phyloP scores from a whole-genome alignment of 768 basidiomycete species.

The Kwoniella dendrophila region DNA sequence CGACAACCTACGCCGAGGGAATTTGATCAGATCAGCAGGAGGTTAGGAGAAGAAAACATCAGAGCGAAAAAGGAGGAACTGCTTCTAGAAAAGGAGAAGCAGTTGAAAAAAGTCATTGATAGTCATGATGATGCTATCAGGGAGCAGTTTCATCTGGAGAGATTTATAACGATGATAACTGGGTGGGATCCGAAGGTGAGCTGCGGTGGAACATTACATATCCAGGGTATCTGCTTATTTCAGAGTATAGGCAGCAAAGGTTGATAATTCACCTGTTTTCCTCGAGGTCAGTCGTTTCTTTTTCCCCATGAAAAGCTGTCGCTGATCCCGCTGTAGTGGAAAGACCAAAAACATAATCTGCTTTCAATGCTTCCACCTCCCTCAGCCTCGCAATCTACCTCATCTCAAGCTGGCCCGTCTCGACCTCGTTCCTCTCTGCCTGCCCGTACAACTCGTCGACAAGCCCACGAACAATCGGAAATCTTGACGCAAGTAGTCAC shows the following conservation, averaged over 20 bases:
- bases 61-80: slow-evolving; percentile 54
- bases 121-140: slow-evolving; percentile 61
- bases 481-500: slow-evolving; percentile 22
- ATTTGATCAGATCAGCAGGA: slow-evolving; percentile 23
- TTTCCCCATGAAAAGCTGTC: not conserved
- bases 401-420: slow-evolving; percentile 36
- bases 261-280: slow-evolving; percentile 72
- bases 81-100: slow-evolving; percentile 65
- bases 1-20: slow-evolving; percentile 31
- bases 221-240: not conserved
- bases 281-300: slow-evolving; percentile 63
- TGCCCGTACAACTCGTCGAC: slow-evolving; percentile 44
- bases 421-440: slow-evolving; percentile 26
- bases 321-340: slow-evolving; percentile 9
- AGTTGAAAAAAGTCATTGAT: slow-evolving; percentile 62
- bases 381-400: slow-evolving; percentile 20
- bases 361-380: slow-evolving; percentile 60
- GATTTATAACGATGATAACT: slow-evolving; percentile 70
- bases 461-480: slow-evolving; percentile 43
- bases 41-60: slow-evolving; percentile 32
- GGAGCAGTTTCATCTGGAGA: slow-evolving; percentile 85
- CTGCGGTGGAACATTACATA: not conserved
- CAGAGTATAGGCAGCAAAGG: slow-evolving; percentile 64
- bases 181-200: slow-evolving; percentile 74
- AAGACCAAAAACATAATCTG: slow-evolving; percentile 60